Percentiles rank a stretch among this genome's conserved stretches.
phyloP scores from a whole-genome alignment of 345 rosid species.

The Bruguiera sexangula region DNA sequence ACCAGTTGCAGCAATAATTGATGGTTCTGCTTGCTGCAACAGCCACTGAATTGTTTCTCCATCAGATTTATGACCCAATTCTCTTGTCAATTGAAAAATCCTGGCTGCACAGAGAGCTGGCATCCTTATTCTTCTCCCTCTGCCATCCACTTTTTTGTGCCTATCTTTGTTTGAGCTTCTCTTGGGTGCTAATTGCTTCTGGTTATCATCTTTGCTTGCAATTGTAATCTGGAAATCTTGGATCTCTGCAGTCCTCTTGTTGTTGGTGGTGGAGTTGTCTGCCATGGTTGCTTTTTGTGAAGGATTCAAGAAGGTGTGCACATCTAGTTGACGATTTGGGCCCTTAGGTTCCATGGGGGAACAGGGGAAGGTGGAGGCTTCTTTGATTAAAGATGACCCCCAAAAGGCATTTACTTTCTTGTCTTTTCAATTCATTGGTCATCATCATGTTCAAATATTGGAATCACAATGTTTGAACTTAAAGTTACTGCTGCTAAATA shows the following conservation, averaged over 20 bases:
- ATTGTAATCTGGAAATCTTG: constrained; percentile 69
- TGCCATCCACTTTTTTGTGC: constrained; percentile 92
- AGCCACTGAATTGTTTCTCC: constrained; percentile 98
- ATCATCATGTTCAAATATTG: constrained; percentile 31
- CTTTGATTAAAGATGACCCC: constrained; percentile 32
- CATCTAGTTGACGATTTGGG: constrained; percentile 16
- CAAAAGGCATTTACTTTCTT: constrained; percentile 24
- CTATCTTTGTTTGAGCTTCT: constrained; percentile 90
- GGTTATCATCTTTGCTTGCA: constrained; percentile 53
- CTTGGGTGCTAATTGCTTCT: constrained; percentile 63
- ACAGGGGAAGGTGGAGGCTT: constrained; percentile 19
- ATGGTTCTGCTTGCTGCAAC: constrained; percentile 87
- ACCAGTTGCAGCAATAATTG: constrained; percentile 88
- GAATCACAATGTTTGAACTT: constrained; percentile 40
- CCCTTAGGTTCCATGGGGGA: constrained; percentile 17
- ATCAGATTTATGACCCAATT: constrained; percentile 95
- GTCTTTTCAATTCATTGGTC: constrained; percentile 27
- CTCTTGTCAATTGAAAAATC: constrained; percentile 90
- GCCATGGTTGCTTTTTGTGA: constrained; percentile 23
- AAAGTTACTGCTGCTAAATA: constrained; percentile 33
- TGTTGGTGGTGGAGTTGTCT: constrained; percentile 28
- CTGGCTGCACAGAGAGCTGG: constrained; percentile 96
- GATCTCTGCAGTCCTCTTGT: constrained; percentile 41
- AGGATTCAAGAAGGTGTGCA: constrained; percentile 57
- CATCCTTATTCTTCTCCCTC: constrained; percentile 95